Evolutionary conservation across 129 eudicot species (phyloP).

Genomic region (Smallanthus sonchifolius): DNA sequence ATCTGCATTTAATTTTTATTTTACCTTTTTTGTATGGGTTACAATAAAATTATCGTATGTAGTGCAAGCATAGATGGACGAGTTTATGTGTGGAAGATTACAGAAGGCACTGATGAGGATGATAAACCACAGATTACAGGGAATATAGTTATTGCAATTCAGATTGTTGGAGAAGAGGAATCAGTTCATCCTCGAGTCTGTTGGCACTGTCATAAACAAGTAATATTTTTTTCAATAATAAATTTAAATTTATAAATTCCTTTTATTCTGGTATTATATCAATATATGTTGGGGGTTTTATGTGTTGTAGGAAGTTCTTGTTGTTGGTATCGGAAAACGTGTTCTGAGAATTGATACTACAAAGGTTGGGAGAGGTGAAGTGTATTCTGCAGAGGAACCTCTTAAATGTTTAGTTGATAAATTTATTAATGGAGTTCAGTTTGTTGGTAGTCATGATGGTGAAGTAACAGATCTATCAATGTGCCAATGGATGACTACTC

Average conservation of each 20-base stretch:
- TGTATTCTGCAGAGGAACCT: conserved; percentile 81
- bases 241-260: not conserved
- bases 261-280: not conserved
- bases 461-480: conserved; percentile 95
- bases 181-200: conserved; percentile 94
- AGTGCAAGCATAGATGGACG: conserved; percentile 98
- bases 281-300: not conserved
- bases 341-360: conserved; percentile 84
- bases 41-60: conserved; percentile 19
- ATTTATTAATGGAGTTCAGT: conserved; percentile 83
- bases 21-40: not conserved
- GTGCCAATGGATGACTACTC: conserved; percentile 99
- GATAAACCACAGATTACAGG: conserved; percentile 92
- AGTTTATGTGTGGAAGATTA: conserved; percentile 90
- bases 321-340: conserved; percentile 81
- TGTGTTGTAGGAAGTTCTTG: conserved; percentile 73
- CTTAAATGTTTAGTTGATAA: conserved; percentile 67
- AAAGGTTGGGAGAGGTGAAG: conserved; percentile 85
- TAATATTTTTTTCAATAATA: conserved; percentile 1
- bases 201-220: conserved; percentile 99
- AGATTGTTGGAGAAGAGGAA: conserved; percentile 74
- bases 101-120: conserved; percentile 88
- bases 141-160: conserved; percentile 68
- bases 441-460: conserved; percentile 96
- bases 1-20: not conserved